phyloP scores from a whole-genome alignment of 164 flowering plant species.

The Nymphaea thermarum region DNA sequence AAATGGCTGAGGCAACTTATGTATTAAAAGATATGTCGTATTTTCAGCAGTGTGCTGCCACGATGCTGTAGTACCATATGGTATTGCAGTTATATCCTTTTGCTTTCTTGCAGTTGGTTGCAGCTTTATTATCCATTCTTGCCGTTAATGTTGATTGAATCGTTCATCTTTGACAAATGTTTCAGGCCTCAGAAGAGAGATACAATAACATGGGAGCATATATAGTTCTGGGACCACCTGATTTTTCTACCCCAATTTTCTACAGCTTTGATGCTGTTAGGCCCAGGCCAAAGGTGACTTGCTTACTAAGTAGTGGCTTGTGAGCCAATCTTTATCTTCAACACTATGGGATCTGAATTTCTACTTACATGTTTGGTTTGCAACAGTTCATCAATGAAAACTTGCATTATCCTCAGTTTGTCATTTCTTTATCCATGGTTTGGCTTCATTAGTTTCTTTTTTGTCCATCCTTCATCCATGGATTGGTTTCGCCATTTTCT shows the following conservation, averaged over 20 bases:
- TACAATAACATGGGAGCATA: conserved; percentile 80
- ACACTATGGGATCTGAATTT: background rate
- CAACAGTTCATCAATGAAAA: background rate
- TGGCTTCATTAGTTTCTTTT: background rate
- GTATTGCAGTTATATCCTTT: no score
- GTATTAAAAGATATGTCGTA: no score
- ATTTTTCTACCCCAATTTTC: conserved; percentile 56
- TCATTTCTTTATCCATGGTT: background rate
- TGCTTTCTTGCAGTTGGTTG: no score
- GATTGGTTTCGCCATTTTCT: background rate
- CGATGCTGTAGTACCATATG: no score
- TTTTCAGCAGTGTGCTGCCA: no score
- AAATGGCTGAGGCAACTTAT: no score
- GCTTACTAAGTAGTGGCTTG: background rate
- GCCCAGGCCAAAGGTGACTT: conserved; percentile 66
- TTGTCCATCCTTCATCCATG: background rate
- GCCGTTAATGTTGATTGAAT: no score
- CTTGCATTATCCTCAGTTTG: background rate
- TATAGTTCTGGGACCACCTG: conserved; percentile 55
- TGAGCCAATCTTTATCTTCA: background rate
- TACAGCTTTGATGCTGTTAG: conserved; percentile 58
- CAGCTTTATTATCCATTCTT: no score
- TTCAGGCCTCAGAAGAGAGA: conserved; percentile 68
- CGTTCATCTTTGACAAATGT: background rate
- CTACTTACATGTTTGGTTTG: background rate